Evolutionary conservation across 768 basidiomycete species (phyloP).

Genomic region (Leccinum truebloodii): DNA sequence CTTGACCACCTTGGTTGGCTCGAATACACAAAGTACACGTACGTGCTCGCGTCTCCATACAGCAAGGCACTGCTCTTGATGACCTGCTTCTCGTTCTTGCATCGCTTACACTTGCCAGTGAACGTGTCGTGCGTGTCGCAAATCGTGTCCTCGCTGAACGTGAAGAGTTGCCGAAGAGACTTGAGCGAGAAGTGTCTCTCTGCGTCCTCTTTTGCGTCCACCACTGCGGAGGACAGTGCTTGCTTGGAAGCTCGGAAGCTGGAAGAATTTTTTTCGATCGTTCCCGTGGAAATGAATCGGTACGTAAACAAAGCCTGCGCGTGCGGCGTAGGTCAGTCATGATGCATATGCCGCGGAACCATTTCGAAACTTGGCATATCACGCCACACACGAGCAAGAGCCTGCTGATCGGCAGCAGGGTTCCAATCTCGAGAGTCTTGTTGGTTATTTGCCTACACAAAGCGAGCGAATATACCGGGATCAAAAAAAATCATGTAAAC

Average conservation of each 20-base stretch:
- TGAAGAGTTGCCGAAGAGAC: constrained; percentile 85
- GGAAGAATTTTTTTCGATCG: constrained; percentile 97
- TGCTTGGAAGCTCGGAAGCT: constrained; percentile 80
- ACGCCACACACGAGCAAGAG: constrained; percentile 97
- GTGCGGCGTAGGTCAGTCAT: constrained; percentile 1
- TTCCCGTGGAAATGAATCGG: constrained; percentile 95
- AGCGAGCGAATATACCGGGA: constrained; percentile 47
- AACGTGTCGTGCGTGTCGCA: constrained; percentile 98
- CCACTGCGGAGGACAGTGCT: constrained; percentile 95
- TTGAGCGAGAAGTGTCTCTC: constrained; percentile 95
- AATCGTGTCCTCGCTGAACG: constrained; percentile 81
- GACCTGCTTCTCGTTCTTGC: constrained; percentile 81
- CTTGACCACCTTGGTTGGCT: constrained; percentile 1
- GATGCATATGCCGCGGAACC: background rate
- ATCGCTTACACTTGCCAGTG: constrained; percentile 94
- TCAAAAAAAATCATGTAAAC: constrained; percentile 84
- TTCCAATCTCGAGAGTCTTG: constrained; percentile 81
- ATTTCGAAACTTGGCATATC: constrained; percentile 46
- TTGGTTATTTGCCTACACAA: background rate
- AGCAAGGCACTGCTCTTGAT: constrained; percentile 83
- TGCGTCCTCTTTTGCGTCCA: constrained; percentile 94
- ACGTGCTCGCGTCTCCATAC: constrained; percentile 99
- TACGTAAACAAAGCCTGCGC: constrained; percentile 91
- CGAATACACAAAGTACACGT: constrained; percentile 38
- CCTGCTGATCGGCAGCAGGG: constrained; percentile 97